phyloP scores from a whole-genome alignment of 768 basidiomycete species.

The Inosperma sp. region DNA sequence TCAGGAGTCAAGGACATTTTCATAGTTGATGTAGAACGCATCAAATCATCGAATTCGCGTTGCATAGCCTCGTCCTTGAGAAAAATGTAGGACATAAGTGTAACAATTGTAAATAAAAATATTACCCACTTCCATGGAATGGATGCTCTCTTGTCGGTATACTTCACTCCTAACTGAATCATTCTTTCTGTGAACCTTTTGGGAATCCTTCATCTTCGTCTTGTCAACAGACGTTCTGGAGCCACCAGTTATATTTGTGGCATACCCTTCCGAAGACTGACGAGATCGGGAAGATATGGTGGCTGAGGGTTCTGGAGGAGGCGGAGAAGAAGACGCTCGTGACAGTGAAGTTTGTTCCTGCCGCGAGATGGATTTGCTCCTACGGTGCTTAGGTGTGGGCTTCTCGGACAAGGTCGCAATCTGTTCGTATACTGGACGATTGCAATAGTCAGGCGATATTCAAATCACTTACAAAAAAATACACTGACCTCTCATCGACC shows the following conservation, averaged over 20 bases:
- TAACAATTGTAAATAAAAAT: conserved; percentile 6
- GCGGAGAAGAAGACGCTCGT: conserved; percentile 45
- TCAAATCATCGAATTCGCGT: conserved; percentile 89
- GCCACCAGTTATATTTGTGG: conserved; percentile 25
- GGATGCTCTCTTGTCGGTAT: conserved; percentile 34
- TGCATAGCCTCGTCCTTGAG: conserved; percentile 51
- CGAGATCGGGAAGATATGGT: conserved; percentile 36
- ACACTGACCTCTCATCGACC: conserved; percentile 70
- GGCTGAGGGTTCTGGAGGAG: conserved; percentile 37
- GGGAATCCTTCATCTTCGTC: conserved; percentile 45
- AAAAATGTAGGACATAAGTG: conserved; percentile 13
- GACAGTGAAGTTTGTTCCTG: conserved; percentile 44
- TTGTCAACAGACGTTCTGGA: conserved; percentile 64
- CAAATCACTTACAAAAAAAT: conserved; percentile 18
- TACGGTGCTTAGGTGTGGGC: conserved; percentile 44
- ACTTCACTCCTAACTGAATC: conserved; percentile 52
- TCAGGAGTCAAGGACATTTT: conserved; percentile 95
- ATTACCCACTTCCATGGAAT: conserved; percentile 37
- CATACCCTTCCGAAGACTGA: conserved; percentile 37
- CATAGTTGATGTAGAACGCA: conserved; percentile 87
- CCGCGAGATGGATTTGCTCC: conserved; percentile 66
- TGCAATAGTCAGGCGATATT: conserved; percentile 13
- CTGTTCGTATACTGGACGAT: conserved; percentile 68
- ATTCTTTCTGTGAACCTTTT: conserved; percentile 49
- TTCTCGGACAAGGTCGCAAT: conserved; percentile 62